Base-by-base conservation (phyloP, 148 eudicot genomes). In the Nepenthes mirabilis region DNA sequence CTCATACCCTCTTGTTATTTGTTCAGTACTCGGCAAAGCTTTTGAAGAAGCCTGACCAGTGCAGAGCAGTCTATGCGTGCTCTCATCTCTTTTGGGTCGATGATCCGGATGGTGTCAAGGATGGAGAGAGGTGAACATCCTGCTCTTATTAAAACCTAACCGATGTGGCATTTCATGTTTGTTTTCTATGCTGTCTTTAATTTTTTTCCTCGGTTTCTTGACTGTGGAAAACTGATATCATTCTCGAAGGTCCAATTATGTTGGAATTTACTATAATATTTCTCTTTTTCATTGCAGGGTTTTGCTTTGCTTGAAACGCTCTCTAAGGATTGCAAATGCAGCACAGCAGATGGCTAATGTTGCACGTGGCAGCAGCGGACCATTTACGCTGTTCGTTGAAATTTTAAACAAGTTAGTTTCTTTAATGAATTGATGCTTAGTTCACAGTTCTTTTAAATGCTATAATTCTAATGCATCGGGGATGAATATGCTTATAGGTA, bases 71-170 rank as follows among this genome's bases (percentile, higher is more conserved):
- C 57, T 89, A 94, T 73, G 99, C 91, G 37, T 93, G 99, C 58
- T 84, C 99, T 56, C 99, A 93, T 86, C 87, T 93, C 68, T 93
- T 93, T 75, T 93, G 99, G 99, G 86, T 79, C 36, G 99, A 93
- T 72, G 95, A 93, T 66, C 95, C 79, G 14, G 97, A 81, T 82
- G 97, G 87, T 68, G 78, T 84, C 65, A 89, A 89, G 79, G 99
- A 94, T 69, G 99, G 97, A 74, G 99, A 94, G 78, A 89, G 99
- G 99, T 94, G 62, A 33, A 53, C 23, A 55, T 33, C 45, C 50
- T 2, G 9, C 43, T 23, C 9, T 55, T 40, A 47, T 64, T 34
- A 9, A 36, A 11, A 35, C 36, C 43, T 47, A 56, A 61, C 12
- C 36, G 8, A 12, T 59, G 40, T 45, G 13, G 13, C 33, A 40